A percentile compares a stretch with the other conserved stretches of the same genome.
Evolutionary conservation across 2,329 filamentous ascomycete species (phyloP).

Genomic region (Boeremia lycopersici): DNA sequence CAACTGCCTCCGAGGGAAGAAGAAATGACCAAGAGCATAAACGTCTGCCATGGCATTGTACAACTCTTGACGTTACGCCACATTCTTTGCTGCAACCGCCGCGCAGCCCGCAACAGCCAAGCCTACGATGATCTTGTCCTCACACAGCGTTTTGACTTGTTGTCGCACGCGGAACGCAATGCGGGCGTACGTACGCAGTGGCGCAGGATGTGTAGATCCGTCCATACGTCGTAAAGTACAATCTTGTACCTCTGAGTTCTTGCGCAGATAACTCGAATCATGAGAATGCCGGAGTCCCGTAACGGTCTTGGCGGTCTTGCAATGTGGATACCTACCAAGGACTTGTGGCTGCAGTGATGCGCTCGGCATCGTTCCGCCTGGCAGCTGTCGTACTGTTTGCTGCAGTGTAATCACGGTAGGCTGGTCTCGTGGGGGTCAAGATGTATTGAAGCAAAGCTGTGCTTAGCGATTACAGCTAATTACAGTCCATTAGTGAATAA

Average conservation of each 20-base stretch:
- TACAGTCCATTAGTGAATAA: background rate
- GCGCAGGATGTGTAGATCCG: background rate
- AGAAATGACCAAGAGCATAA: background rate
- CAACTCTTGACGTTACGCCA: slow-evolving; percentile 12
- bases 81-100: slow-evolving; percentile 5
- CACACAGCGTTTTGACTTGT: background rate
- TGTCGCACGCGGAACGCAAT: slow-evolving; percentile 12
- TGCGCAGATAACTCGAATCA: background rate
- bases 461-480: background rate
- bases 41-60: slow-evolving; percentile 12
- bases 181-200: slow-evolving; percentile 10
- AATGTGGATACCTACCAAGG: background rate
- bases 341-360: background rate
- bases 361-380: background rate
- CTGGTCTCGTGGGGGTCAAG: no score
- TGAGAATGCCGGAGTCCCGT: background rate
- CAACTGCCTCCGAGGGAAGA: background rate
- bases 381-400: background rate
- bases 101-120: slow-evolving; percentile 13
- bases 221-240: background rate
- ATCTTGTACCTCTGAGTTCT: background rate
- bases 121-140: background rate
- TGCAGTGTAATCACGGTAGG: background rate
- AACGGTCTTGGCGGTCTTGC: background rate
- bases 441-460: background rate